Conservation (phyloP, 305 asterid species). For the Nicotiana rustica region DNA sequence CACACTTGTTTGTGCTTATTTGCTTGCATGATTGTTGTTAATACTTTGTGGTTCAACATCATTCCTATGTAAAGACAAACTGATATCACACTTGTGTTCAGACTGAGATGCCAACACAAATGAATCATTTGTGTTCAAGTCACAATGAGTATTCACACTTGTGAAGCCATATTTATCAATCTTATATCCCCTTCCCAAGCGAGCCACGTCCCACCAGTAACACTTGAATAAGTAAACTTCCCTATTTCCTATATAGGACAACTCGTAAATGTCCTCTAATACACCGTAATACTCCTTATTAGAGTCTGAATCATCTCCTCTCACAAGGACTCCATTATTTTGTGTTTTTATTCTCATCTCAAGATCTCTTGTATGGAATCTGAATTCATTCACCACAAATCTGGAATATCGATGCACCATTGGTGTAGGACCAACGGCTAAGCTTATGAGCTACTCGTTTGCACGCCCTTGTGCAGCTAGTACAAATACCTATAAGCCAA, state of each 20-base stretch:
- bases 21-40: too few species aligned
- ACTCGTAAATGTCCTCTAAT: background rate
- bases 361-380: too few species aligned
- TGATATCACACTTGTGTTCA: too few species aligned
- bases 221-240: background rate
- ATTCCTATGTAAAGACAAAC: too few species aligned
- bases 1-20: too few species aligned
- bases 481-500: background rate
- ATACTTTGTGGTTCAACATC: too few species aligned
- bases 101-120: too few species aligned
- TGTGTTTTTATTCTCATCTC: too few species aligned
- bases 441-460: background rate
- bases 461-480: background rate
- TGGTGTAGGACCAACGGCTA: background rate
- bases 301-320: too few species aligned
- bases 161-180: background rate
- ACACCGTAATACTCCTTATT: background rate
- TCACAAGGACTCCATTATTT: too few species aligned
- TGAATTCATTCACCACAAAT: background rate
- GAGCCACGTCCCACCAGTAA: constrained; percentile 1
- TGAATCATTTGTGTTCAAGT: too few species aligned
- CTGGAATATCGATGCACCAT: background rate
- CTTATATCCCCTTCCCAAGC: background rate
- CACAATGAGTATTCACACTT: too few species aligned
- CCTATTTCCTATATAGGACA: background rate